Evolutionary conservation across 805 yeast species (phyloP).

Genomic region (Maudiozyma serrabonitensis): DNA sequence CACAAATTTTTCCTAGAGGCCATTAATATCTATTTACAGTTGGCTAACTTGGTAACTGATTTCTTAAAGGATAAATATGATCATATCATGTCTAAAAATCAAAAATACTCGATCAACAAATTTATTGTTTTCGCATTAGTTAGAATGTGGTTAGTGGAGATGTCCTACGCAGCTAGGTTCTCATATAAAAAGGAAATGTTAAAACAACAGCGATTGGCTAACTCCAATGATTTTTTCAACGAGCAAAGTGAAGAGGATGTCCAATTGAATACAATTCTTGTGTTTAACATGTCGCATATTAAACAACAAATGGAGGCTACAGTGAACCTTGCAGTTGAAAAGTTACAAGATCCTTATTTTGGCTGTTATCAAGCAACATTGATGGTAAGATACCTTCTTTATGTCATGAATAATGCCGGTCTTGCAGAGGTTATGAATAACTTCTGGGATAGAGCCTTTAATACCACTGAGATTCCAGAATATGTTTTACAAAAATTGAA

Average conservation of each 20-base stretch:
- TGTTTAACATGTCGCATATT: neutral
- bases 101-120: conserved; percentile 8
- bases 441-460: conserved; percentile 10
- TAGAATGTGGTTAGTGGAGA: conserved; percentile 10
- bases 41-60: conserved; percentile 2
- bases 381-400: conserved; percentile 10
- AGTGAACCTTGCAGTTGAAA: conserved; percentile 1
- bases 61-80: conserved; percentile 7
- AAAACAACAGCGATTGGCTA: neutral
- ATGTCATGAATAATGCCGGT: conserved; percentile 7
- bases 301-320: conserved; percentile 5
- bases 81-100: neutral
- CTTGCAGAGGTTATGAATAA: conserved; percentile 4
- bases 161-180: conserved; percentile 8
- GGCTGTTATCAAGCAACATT: conserved; percentile 9
- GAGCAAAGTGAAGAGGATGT: neutral
- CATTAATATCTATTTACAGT: conserved; percentile 3
- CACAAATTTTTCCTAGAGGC: conserved; percentile 6
- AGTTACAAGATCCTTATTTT: conserved; percentile 7
- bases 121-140: conserved; percentile 6
- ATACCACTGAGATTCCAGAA: conserved; percentile 6
- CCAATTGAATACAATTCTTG: neutral
- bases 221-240: neutral
- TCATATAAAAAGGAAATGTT: conserved; percentile 6
- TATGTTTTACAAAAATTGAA: conserved; percentile 8